Evolutionary conservation across 2,329 filamentous ascomycete species (phyloP).

Genomic region (Penicillium oxalicum): DNA sequence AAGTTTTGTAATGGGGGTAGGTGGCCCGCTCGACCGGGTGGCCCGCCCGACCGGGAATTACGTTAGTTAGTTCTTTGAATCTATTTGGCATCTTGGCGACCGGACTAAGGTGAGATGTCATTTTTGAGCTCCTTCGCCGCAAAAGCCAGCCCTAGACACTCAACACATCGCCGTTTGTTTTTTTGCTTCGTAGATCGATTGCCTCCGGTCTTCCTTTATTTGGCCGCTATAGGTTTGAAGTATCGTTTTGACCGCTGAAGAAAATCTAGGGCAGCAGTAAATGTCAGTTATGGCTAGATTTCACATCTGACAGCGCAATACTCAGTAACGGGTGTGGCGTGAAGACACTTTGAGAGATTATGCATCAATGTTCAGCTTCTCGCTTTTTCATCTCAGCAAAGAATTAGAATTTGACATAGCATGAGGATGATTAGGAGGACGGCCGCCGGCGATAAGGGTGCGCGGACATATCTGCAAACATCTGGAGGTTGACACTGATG

Average conservation of each 20-base stretch:
- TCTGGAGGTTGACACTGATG: constrained; percentile 10
- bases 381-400: no score
- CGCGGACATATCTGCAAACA: constrained; percentile 12
- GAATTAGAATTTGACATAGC: no score
- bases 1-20: no score
- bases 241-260: not conserved
- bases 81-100: not conserved
- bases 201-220: not conserved
- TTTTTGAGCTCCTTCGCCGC: not conserved
- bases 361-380: no score
- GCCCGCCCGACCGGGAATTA: no score
- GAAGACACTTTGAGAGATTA: no score
- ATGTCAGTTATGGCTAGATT: no score
- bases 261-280: no score
- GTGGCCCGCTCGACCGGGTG: no score
- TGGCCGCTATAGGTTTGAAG: not conserved
- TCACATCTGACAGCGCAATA: no score
- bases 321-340: no score
- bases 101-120: not conserved
- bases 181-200: not conserved
- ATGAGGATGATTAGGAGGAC: constrained; percentile 1
- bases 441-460: constrained; percentile 18
- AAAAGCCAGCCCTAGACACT: not conserved
- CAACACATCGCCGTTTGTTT: not conserved
- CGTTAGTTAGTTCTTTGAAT: not conserved